These are phyloP conservation scores for Cunninghamia lanceolata DNA, from an alignment of 75 land plant genomes.

Conservation along the genomic window DNA sequence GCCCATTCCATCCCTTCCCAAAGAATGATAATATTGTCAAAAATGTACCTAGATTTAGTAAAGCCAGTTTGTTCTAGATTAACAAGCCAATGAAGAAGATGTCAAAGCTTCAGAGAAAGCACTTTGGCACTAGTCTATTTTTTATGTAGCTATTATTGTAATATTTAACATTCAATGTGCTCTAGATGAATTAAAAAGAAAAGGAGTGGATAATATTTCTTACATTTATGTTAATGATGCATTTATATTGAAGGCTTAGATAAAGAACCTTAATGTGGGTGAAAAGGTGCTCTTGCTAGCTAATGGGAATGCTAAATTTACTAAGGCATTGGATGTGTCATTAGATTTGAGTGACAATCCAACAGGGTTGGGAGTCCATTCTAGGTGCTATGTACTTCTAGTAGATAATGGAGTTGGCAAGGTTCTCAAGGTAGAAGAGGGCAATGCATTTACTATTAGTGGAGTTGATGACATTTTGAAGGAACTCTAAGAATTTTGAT, in stretches of 20 bases:
- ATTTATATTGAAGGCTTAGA: slow-evolving; percentile 90
- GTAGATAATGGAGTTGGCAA: slow-evolving; percentile 87
- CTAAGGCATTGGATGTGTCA: slow-evolving; percentile 61
- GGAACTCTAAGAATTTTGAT: slow-evolving; percentile 42
- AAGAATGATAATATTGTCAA: too few species aligned
- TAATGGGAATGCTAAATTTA: slow-evolving; percentile 76
- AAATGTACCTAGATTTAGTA: too few species aligned
- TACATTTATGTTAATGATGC: slow-evolving; percentile 90
- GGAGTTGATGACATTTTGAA: too few species aligned
- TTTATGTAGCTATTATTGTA: too few species aligned
- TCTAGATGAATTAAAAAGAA: slow-evolving; percentile 53
- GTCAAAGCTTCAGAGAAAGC: too few species aligned
- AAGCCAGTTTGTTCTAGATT: too few species aligned
- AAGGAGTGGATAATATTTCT: slow-evolving; percentile 78
- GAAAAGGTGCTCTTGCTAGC: slow-evolving; percentile 79
- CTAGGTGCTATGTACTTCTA: slow-evolving; percentile 66
- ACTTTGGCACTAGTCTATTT: too few species aligned
- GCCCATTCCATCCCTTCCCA: too few species aligned
- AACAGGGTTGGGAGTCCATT: slow-evolving; percentile 69
- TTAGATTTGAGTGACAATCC: slow-evolving; percentile 77
- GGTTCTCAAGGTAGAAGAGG: slow-evolving; percentile 83
- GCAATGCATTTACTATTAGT: slow-evolving; percentile 71
- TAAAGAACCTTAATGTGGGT: slow-evolving; percentile 46
- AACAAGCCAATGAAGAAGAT: too few species aligned
- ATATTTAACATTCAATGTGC: too few species aligned